phyloP scores from a whole-genome alignment of 805 yeast genomes.

The Vanderwaltozyma tropicalis region DNA sequence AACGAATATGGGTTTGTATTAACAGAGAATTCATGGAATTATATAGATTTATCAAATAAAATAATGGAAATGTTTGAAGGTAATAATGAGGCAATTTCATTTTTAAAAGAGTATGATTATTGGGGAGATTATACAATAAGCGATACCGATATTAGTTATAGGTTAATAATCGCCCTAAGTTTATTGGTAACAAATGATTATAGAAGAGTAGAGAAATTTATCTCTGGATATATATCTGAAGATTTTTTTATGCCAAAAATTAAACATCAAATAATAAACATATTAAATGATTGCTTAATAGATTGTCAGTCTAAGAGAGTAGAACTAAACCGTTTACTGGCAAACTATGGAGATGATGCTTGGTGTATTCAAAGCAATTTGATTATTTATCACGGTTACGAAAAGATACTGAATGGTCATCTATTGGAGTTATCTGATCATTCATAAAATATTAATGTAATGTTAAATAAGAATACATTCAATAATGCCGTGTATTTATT shows the following conservation, averaged over 20 bases:
- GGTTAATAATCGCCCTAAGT: conserved; percentile 70
- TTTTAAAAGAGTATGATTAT: conserved; percentile 45
- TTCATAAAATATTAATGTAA: background rate
- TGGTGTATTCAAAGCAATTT: conserved; percentile 9
- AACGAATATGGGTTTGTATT: conserved; percentile 82
- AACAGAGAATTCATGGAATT: conserved; percentile 53
- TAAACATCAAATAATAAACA: background rate
- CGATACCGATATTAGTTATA: conserved; percentile 46
- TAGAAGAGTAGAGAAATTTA: conserved; percentile 18
- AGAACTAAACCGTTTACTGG: background rate
- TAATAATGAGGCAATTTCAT: conserved; percentile 30
- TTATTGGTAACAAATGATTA: conserved; percentile 25
- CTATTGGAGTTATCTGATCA: background rate
- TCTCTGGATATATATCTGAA: conserved; percentile 22
- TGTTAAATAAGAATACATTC: background rate
- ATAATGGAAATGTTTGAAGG: conserved; percentile 29
- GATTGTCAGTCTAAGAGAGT: background rate
- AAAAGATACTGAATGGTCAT: background rate
- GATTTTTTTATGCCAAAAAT: conserved; percentile 16
- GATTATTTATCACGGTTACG: conserved; percentile 14
- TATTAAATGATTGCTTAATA: conserved; percentile 1
- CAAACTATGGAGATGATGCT: background rate
- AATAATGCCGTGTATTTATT: no score
- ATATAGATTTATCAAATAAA: conserved; percentile 47
- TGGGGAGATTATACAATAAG: conserved; percentile 66